These are phyloP conservation scores for Choricystis sp. DNA, from an alignment of 139 green algal species.

Conservation along the genomic window DNA sequence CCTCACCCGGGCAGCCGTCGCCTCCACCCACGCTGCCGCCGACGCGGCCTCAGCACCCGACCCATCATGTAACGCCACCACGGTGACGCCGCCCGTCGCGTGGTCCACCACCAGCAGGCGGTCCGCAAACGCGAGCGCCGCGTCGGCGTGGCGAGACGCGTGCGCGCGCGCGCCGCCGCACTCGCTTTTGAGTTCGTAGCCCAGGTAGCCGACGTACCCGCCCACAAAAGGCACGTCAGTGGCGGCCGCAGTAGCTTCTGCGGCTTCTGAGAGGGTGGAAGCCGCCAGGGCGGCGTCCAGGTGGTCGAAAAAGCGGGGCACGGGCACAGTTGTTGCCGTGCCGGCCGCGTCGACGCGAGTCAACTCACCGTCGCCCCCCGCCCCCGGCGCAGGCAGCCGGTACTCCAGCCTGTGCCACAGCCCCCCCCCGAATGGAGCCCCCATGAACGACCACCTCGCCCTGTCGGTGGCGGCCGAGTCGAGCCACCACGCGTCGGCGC, in stretches of 20 bases:
- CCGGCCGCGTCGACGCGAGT: background rate
- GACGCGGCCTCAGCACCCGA: background rate
- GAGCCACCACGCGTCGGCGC: conserved; percentile 72
- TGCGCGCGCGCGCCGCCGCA: conserved; percentile 27
- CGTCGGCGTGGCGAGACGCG: conserved; percentile 12
- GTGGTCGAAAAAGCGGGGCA: too few relatives aligned
- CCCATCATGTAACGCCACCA: conserved; percentile 34
- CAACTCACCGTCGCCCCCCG: background rate
- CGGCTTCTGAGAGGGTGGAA: background rate
- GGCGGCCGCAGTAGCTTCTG: background rate
- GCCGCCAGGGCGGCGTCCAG: conserved; percentile 6
- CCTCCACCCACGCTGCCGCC: conserved; percentile 6
- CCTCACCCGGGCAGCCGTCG: conserved; percentile 1
- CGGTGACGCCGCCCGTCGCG: conserved; percentile 42
- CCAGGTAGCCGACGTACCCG: conserved; percentile 87
- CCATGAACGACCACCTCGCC: conserved; percentile 86
- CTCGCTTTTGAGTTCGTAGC: conserved; percentile 89
- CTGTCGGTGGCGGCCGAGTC: conserved; percentile 64
- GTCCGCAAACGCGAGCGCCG: conserved; percentile 75
- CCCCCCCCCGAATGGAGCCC: conserved; percentile 46
- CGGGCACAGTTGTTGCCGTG: too few relatives aligned
- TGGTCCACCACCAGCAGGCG: conserved; percentile 75
- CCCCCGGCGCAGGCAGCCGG: conserved; percentile 17
- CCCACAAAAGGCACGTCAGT: conserved; percentile 75
- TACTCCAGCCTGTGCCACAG: conserved; percentile 67